These are phyloP conservation scores for Citrus sinensis DNA, from an alignment of 345 rosid genomes.

Conservation along the genomic window DNA sequence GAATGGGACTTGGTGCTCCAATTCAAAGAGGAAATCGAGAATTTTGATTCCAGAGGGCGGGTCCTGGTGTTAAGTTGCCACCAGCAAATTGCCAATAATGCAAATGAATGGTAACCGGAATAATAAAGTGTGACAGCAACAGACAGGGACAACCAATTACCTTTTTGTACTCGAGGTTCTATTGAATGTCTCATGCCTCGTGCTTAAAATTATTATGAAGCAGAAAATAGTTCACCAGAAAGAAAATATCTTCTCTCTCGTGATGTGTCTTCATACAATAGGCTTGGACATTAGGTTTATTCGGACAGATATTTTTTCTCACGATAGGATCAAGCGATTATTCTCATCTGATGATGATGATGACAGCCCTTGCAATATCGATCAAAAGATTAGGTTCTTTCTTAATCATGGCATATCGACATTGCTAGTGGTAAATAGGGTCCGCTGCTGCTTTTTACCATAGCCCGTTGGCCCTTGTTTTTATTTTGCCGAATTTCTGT, in stretches of 20 bases:
- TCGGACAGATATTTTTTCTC: neutral
- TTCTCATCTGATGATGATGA: neutral
- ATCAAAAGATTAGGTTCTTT: neutral
- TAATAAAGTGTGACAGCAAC: constrained; percentile 19
- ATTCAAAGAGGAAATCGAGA: constrained; percentile 24
- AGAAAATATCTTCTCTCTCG: neutral
- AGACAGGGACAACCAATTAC: constrained; percentile 19
- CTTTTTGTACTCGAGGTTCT: neutral
- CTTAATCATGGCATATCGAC: neutral
- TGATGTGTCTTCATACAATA: constrained; percentile 8
- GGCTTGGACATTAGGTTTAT: neutral
- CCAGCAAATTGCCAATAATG: constrained; percentile 12
- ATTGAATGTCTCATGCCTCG: neutral
- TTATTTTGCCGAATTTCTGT: too few relatives aligned
- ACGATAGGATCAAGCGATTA: neutral
- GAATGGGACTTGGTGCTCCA: constrained; percentile 19
- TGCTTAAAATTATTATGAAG: neutral
- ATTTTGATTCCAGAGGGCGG: neutral
- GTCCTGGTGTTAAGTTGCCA: constrained; percentile 20
- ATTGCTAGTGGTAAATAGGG: neutral
- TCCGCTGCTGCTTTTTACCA: neutral
- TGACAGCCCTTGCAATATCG: neutral
- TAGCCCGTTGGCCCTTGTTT: too few relatives aligned
- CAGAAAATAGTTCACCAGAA: neutral
- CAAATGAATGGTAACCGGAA: constrained; percentile 6